Base-by-base conservation (phyloP, 129 eudicot species). In the Arctium minus region DNA sequence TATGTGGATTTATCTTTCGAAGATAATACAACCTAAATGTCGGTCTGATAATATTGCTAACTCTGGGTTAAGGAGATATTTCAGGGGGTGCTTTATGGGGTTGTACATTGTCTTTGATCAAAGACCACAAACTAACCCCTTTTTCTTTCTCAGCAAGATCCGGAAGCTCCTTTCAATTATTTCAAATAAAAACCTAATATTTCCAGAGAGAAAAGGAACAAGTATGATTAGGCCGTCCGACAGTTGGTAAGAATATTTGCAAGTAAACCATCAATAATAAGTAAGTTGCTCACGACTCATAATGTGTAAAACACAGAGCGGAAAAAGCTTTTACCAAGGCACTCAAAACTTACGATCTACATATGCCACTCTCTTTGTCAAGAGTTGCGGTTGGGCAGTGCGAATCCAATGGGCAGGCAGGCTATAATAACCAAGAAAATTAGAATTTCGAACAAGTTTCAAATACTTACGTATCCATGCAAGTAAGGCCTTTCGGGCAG, bases 391-490 rank as follows among this genome's bases (percentile, higher is more conserved):
- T 82, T 11, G 99, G 98, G 87, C 99, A 96, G 76, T 96, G 89
- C 70, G 99, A 86, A 44, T 98, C 99, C 84, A 96, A 82, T 10
- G 99, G 99, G 82, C 99, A 96, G 37, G 99, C 99, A 93, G 79
- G 75, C 81, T 81, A 39, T 37, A 27, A 72, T 2, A 29, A 18
- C 50, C 53, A 70, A 39, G 33, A 22, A 64, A 68, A 69, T 56
- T 44, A 9, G 85, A 33, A 13, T 39, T 65, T 69, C 18, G 68
- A 42, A 81, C 62, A 39, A 37, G 64, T 67, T 64, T 48, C 10
- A 77, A 10, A n/a, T 76, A 82, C 97, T 90, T 79, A 96, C 99
- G 97, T 32, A 96, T 96, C 99, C 99, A 96, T 96, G 92, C 99
- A 96, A 80, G 97, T 90, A 76, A 96, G 80, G 35, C 99, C 98